Percentiles rank a stretch among this genome's conserved stretches.
phyloP scores from a whole-genome alignment of 148 eudicot genomes.

The Rhododendron mucronatum region DNA sequence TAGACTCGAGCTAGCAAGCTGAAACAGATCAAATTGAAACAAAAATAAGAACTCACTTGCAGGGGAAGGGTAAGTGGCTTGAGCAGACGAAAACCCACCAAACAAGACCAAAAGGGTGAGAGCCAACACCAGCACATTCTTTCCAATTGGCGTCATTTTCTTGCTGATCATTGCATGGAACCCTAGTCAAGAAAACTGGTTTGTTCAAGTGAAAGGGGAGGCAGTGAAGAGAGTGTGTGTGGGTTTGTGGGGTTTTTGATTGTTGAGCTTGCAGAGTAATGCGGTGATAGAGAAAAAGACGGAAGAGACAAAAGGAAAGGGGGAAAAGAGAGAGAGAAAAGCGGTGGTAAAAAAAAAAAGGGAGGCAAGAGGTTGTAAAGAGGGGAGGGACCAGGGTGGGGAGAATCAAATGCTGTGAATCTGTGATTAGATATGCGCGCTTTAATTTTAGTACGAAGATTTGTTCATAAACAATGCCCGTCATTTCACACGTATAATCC shows the following conservation, averaged over 20 bases:
- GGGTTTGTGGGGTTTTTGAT: conserved; percentile 15
- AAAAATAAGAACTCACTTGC: conserved; percentile 50
- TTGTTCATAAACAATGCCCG: neutral
- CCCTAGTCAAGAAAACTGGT: conserved; percentile 30
- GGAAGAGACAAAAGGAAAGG: conserved; percentile 13
- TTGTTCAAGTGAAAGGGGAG: conserved; percentile 1
- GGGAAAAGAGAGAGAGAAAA: neutral
- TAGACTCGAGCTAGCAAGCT: neutral
- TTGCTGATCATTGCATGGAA: conserved; percentile 25
- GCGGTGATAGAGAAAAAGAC: conserved; percentile 3
- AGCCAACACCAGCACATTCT: conserved; percentile 24
- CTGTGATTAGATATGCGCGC: neutral
- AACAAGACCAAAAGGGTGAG: conserved; percentile 40
- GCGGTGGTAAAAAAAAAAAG: neutral
- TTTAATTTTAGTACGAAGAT: neutral
- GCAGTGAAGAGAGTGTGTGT: neutral
- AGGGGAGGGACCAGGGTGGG: no score
- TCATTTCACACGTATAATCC: neutral
- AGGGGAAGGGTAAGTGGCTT: conserved; percentile 53
- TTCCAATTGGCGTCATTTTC: conserved; percentile 31
- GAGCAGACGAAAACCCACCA: conserved; percentile 50
- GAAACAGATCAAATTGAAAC: conserved; percentile 10
- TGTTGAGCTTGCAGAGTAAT: conserved; percentile 13
- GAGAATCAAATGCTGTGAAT: conserved; percentile 11
- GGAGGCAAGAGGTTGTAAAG: neutral